These are phyloP conservation scores for Fusarium concolor DNA, from an alignment of 2,329 filamentous ascomycete species.

Conservation along the genomic window DNA sequence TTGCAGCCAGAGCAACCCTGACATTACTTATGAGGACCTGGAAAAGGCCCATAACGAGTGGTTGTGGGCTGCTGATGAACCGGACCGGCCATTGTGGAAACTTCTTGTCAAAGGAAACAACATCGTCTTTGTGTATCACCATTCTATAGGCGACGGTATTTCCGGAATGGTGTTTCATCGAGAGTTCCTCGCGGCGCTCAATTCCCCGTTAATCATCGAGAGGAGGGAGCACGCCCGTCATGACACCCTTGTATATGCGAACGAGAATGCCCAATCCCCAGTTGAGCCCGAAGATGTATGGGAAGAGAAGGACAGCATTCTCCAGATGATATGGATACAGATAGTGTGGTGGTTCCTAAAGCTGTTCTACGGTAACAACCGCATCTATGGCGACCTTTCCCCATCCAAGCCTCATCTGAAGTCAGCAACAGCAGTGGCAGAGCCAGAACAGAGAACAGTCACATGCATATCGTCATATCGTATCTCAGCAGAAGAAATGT, in stretches of 20 bases:
- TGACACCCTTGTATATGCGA: background rate
- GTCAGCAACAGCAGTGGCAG: background rate
- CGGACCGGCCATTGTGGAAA: conserved; percentile 32
- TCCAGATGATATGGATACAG: background rate
- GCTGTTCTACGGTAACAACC: background rate
- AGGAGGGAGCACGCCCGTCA: rapidly evolving
- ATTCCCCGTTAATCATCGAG: background rate
- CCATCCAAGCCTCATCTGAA: background rate
- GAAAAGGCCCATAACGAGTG: conserved; percentile 35
- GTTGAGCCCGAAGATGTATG: background rate
- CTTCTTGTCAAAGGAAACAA: conserved; percentile 24
- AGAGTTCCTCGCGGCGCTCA: conserved; percentile 24
- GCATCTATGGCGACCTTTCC: background rate
- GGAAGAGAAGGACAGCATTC: background rate
- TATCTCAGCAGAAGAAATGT: conserved; percentile 25
- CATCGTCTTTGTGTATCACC: conserved; percentile 34
- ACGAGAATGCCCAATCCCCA: background rate
- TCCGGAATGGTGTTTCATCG: conserved; percentile 24
- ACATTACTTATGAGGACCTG: background rate
- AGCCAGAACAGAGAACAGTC: conserved; percentile 12
- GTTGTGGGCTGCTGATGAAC: conserved; percentile 21
- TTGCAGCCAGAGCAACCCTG: background rate
- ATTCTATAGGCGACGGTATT: conserved; percentile 31
- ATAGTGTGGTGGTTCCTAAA: background rate
- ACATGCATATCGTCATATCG: conserved; percentile 16